Evolutionary conservation across 2,329 filamentous ascomycete species (phyloP).

Genomic region (Dothistroma septosporum): DNA sequence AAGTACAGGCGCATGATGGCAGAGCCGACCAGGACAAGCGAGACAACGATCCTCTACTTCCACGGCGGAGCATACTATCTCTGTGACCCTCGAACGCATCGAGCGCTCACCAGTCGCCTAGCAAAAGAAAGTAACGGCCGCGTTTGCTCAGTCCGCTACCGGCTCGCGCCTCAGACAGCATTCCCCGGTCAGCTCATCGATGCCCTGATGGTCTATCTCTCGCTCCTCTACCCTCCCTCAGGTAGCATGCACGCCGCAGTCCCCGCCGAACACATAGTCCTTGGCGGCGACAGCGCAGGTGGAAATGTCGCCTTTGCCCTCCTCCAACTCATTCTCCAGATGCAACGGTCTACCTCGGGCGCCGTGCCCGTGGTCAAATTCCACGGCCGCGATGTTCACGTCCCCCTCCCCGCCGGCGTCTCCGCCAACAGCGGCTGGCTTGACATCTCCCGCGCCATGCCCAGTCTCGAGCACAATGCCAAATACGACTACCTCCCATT

Average conservation of each 20-base stretch:
- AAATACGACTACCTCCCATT: conserved; percentile 62
- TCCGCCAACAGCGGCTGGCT: conserved; percentile 65
- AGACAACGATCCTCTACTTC: conserved; percentile 66
- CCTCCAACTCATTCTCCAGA: conserved; percentile 63
- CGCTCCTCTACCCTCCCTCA: conserved; percentile 65
- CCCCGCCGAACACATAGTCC: conserved; percentile 60
- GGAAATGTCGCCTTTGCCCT: conserved; percentile 66
- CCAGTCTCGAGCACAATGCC: conserved; percentile 50
- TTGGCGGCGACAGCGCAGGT: conserved; percentile 72
- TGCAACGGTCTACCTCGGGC: conserved; percentile 47
- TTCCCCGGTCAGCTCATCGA: conserved; percentile 74
- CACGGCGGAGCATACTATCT: conserved; percentile 74
- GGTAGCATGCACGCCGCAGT: conserved; percentile 65
- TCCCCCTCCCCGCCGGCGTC: conserved; percentile 65
- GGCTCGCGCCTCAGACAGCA: conserved; percentile 67
- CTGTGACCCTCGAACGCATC: conserved; percentile 65
- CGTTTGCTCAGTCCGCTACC: conserved; percentile 68
- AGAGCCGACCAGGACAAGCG: conserved; percentile 53
- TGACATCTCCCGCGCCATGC: conserved; percentile 63
- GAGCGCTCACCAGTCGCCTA: conserved; percentile 55
- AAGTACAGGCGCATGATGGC: conserved; percentile 65
- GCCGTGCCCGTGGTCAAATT: conserved; percentile 51
- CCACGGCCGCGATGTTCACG: conserved; percentile 54
- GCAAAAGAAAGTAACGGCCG: conserved; percentile 64
- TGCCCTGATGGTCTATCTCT: conserved; percentile 67